These are phyloP conservation scores for Russula ochroleuca DNA, from an alignment of 768 basidiomycete species.

Conservation along the genomic window DNA sequence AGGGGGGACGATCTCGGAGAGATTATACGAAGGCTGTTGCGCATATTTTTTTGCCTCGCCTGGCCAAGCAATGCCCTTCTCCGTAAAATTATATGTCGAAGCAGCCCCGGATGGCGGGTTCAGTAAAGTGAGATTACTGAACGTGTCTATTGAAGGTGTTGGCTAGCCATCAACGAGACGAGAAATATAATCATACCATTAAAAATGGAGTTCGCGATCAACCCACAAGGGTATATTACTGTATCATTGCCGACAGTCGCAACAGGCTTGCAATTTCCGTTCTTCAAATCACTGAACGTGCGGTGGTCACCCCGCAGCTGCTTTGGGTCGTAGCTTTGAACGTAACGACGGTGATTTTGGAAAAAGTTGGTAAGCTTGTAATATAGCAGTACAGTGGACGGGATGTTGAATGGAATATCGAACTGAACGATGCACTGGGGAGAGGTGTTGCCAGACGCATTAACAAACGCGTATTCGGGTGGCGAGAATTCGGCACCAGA, in stretches of 20 bases:
- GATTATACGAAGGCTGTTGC: constrained; percentile 52
- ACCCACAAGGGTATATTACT: constrained; percentile 88
- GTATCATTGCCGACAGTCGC: constrained; percentile 43
- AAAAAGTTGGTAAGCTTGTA: constrained; percentile 96
- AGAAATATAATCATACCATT: constrained; percentile 57
- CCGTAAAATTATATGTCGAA: constrained; percentile 67
- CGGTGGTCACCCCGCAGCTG: constrained; percentile 78
- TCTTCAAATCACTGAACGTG: constrained; percentile 45
- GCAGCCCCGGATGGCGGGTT: constrained; percentile 46
- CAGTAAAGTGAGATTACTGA: constrained; percentile 54
- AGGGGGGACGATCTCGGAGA: constrained; percentile 77
- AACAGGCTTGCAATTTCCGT: constrained; percentile 86
- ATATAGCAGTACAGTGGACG: constrained; percentile 79
- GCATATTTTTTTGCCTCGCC: constrained; percentile 91
- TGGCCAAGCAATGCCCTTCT: constrained; percentile 88
- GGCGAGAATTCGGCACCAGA: constrained; percentile 42
- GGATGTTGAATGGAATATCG: constrained; percentile 71
- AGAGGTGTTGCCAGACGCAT: constrained; percentile 40
- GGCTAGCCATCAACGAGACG: neutral
- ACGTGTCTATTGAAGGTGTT: constrained; percentile 59
- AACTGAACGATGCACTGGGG: constrained; percentile 78
- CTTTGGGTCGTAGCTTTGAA: constrained; percentile 79
- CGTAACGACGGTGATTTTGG: constrained; percentile 98
- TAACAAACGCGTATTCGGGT: constrained; percentile 74
- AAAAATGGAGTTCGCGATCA: constrained; percentile 96